Base-by-base conservation (phyloP, 192 early-diverging fungal species). In the Chytriomyces sp. region DNA sequence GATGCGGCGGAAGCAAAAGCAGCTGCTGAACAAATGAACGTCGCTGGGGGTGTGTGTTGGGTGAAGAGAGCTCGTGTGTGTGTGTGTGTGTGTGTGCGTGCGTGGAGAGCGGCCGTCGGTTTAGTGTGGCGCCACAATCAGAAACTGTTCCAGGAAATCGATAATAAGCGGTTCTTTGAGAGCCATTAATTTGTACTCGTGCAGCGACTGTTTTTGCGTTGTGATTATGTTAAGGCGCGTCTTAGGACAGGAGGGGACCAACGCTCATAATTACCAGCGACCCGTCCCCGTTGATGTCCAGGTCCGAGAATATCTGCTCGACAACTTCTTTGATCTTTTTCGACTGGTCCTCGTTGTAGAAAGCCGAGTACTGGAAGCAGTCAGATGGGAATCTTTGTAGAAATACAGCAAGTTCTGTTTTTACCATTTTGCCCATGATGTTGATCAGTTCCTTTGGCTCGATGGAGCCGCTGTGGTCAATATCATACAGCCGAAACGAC, bases 221-320 rank as follows among this genome's bases (percentile, higher is more conserved):
- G 18, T 47, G 43, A 57, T 26, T 6, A 77, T 6, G 76, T 43
- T 16, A 20, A 18, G 69, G n/a, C n/a, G 77, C 5, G 57, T 35
- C 35, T 35, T 35, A 35, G 35, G 4, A 35, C 23, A 28, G 24
- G 61, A 44, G 59, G 47, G 7, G 23, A 18, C n/a, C 16, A 23
- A 5, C 24, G 16, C 26, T 13, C n/a, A 24, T 47, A 79, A 74
- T 76, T 72, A 92, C 91, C 86, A 94, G 74, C 45, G 90, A 89
- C 46, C 91, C 92, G 72, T 94, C 92, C 35, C 89, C 91, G 80
- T 94, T 88, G 23, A 94, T 90, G 74, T 94, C 93, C 78, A 94
- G 74, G 70, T 94, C 93, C 57, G 92, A 85, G 83, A 94, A 94
- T 75, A 94, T 86, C 60, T 89, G 86, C 53, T 82, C 77, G n/a